These are phyloP conservation scores for Dioszegia hungarica DNA, from an alignment of 768 basidiomycete species.

Conservation along the genomic window DNA sequence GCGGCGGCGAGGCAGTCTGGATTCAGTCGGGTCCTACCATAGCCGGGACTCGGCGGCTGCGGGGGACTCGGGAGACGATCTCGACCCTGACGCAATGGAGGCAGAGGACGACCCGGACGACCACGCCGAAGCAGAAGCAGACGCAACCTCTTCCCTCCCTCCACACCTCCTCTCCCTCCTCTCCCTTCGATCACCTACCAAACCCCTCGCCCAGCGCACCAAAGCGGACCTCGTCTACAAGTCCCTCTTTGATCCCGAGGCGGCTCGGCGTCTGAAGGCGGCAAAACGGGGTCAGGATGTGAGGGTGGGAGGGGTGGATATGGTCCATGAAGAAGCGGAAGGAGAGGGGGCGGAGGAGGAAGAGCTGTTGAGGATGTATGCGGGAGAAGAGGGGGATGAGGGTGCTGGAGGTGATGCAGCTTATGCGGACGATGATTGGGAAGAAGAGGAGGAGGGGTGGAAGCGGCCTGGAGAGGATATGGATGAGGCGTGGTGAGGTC, in stretches of 20 bases:
- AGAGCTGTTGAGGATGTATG: slow-evolving; percentile 1
- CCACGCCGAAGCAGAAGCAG: not conserved
- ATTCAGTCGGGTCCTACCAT: not conserved
- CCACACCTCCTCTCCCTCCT: slow-evolving; percentile 17
- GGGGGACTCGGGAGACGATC: not conserved
- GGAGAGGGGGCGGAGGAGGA: slow-evolving; percentile 7
- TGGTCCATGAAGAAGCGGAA: slow-evolving; percentile 11
- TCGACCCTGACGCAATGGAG: not conserved
- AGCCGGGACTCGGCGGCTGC: too few relatives aligned
- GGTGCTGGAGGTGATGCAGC: slow-evolving; percentile 7
- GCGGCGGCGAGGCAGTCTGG: not conserved
- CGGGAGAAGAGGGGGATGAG: slow-evolving; percentile 1
- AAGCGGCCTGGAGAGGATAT: slow-evolving; percentile 21
- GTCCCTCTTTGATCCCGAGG: slow-evolving; percentile 28
- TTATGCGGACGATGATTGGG: slow-evolving; percentile 38
- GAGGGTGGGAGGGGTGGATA: not conserved
- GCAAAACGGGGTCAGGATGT: slow-evolving; percentile 34
- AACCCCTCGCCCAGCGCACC: not conserved
- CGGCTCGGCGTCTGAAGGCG: slow-evolving; percentile 15
- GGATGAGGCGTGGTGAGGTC: slow-evolving; percentile 18
- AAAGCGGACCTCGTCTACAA: slow-evolving; percentile 19
- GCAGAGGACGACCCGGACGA: not conserved
- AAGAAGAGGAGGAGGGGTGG: slow-evolving; percentile 41
- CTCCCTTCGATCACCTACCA: slow-evolving; percentile 19
- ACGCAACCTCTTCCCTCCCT: slow-evolving; percentile 1